Base-by-base conservation (phyloP, 2,329 filamentous ascomycete genomes). In the Pestalotiopsis sp. region DNA sequence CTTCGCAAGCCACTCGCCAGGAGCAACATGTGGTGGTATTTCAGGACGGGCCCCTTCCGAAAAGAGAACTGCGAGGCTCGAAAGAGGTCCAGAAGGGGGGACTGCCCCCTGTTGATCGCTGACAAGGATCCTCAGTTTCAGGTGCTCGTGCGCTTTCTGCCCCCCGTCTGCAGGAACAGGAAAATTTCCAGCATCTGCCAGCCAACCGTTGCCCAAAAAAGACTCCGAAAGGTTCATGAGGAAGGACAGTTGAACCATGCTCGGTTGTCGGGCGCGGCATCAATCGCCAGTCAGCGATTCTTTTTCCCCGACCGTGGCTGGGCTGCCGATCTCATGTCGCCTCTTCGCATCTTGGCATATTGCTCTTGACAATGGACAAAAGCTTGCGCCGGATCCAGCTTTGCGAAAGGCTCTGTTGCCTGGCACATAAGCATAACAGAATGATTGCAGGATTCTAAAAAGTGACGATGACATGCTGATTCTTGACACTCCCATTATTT, bases 111-210 rank as follows among this genome's bases (percentile, higher is more conserved):
- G 45, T 52, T n/a, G 45, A 52, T 52, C 45, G n/a, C 20, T n/a
- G 36, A 39, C 59, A 62, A 62, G 59, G 59, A 62, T 62, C 59
- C 59, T 20, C 20, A 11, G 59, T 62, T 62, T 62, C 59, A 62
- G 59, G 59, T 62, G 59, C 59, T 62, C 31, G 59, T 62, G 59
- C 59, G 25, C n/a, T 12, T 14, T 27, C 55, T 23, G 27, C 27
- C 12, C n/a, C 20, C 20, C 23, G 55, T 20, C 25, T 59, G 57
- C 57, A 59, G 27, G 57, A 31, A 59, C 57, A 59, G 57, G 57
- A 58, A 27, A 58, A 58, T n/a, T 45, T 45, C 41, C 45, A 17
- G 5, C 17, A 14, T 5, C 27, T 11, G 20, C 60, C 39, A 52
- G 45, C 62, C 62, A 27, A 52, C 38, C 38, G 27, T 17, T 27